Evolutionary conservation across 1,139 yeast species (phyloP).

Genomic region (Kluyveromyces sp.): DNA sequence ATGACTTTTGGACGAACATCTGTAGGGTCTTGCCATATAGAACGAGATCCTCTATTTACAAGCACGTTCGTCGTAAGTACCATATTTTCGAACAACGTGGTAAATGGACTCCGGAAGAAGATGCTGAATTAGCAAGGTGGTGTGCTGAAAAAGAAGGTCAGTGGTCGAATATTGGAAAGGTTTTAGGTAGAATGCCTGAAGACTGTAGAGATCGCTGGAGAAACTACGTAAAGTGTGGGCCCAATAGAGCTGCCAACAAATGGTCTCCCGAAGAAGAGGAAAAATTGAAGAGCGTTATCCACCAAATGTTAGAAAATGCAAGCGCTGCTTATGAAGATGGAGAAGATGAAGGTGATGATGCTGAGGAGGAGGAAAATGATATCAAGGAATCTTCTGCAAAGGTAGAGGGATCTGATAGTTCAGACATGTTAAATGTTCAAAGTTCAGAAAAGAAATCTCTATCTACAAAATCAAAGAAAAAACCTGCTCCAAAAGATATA

Average conservation of each 20-base stretch:
- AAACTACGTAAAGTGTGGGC: slow-evolving; percentile 87
- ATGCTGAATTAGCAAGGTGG: slow-evolving; percentile 51
- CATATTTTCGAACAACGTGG: slow-evolving; percentile 84
- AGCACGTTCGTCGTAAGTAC: slow-evolving; percentile 83
- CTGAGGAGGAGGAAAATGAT: slow-evolving; percentile 20
- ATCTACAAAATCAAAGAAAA: slow-evolving; percentile 8
- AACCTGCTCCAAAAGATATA: slow-evolving; percentile 27
- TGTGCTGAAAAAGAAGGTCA: slow-evolving; percentile 66
- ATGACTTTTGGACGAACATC: slow-evolving; percentile 79
- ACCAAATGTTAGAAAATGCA: slow-evolving; percentile 31
- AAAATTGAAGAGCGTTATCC: slow-evolving; percentile 48
- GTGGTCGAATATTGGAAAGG: slow-evolving; percentile 76
- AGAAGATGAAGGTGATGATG: slow-evolving; percentile 21
- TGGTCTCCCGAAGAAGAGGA: slow-evolving; percentile 76
- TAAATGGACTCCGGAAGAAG: slow-evolving; percentile 81
- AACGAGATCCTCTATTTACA: slow-evolving; percentile 80
- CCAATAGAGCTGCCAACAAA: slow-evolving; percentile 59
- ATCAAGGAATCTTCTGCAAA: slow-evolving; percentile 12
- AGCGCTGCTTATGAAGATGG: slow-evolving; percentile 10
- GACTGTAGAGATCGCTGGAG: slow-evolving; percentile 96
- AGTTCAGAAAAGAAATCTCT: slow-evolving; percentile 8
- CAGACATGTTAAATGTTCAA: slow-evolving; percentile 3
- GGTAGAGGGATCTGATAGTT: neutral
- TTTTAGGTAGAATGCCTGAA: slow-evolving; percentile 90
- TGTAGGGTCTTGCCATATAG: slow-evolving; percentile 74